phyloP scores from a whole-genome alignment of 148 eudicot species.

The Diospyros lotus region DNA sequence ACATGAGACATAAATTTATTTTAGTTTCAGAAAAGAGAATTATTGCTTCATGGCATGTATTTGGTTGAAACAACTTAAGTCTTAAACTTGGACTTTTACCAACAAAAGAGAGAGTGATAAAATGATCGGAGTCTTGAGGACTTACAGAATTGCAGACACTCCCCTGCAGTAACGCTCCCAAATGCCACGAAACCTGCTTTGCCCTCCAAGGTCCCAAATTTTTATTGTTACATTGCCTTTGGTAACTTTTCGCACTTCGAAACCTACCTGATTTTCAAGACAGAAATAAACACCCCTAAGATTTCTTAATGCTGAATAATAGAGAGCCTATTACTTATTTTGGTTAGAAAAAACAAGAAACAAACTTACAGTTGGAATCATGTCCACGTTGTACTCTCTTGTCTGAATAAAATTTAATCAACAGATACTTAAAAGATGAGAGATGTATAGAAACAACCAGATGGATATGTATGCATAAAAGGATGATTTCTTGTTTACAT shows the following conservation, averaged over 20 bases:
- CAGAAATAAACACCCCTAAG: not conserved
- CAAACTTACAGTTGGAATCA: slow-evolving; percentile 92
- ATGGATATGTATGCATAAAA: not conserved
- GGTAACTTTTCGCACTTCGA: slow-evolving; percentile 91
- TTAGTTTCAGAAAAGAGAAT: no score
- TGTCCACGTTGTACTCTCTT: slow-evolving; percentile 84
- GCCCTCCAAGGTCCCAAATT: slow-evolving; percentile 97
- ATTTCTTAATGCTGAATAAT: not conserved
- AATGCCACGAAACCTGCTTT: slow-evolving; percentile 79
- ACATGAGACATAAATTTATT: not conserved
- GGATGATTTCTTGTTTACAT: slow-evolving; percentile 25
- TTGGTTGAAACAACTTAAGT: no score
- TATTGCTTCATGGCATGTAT: no score
- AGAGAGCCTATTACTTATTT: not conserved
- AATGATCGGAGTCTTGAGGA: not conserved
- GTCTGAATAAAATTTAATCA: slow-evolving; percentile 43
- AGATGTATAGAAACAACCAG: not conserved
- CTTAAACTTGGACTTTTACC: not conserved
- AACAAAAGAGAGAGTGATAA: not conserved
- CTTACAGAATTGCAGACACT: slow-evolving; percentile 78
- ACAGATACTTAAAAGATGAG: slow-evolving; percentile 4
- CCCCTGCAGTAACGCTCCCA: slow-evolving; percentile 97
- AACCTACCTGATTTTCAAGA: slow-evolving; percentile 62
- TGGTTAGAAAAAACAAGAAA: not conserved
- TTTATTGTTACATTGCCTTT: slow-evolving; percentile 73